Percentiles rank a stretch among this genome's conserved stretches.
Conservation (phyloP, 2,329 filamentous ascomycete species). For the Aciculosporium take region DNA sequence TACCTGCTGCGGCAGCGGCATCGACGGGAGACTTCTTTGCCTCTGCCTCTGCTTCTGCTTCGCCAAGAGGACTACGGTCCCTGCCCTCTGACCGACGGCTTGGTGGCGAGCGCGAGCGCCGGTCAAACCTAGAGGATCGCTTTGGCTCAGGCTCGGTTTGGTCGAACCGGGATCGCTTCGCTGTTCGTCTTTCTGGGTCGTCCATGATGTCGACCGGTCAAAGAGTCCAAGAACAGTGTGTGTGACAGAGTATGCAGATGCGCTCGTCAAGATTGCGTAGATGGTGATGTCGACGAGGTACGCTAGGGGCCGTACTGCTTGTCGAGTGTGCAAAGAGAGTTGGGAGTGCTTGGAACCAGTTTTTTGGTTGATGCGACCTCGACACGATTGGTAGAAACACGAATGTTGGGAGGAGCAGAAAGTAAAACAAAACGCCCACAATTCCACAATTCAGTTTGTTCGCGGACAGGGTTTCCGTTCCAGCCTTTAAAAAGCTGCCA, state of each 20-base stretch:
- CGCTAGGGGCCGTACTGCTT: background rate
- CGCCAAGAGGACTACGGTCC: slow-evolving; percentile 63
- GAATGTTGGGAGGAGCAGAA: too few relatives aligned
- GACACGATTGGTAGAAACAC: background rate
- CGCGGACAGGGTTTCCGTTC: background rate
- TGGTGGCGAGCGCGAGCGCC: slow-evolving; percentile 75
- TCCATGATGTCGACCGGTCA: slow-evolving; percentile 38
- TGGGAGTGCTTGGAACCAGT: background rate
- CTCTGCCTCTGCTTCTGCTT: slow-evolving; percentile 26
- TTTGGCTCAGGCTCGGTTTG: slow-evolving; percentile 74
- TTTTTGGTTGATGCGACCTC: background rate
- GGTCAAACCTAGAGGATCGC: slow-evolving; percentile 70
- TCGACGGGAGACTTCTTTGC: slow-evolving; percentile 41
- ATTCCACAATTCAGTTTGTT: background rate
- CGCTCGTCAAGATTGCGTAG: background rate
- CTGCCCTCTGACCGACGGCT: slow-evolving; percentile 54
- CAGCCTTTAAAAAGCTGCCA: too few relatives aligned
- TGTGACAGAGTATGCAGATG: background rate
- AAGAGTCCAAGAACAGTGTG: background rate
- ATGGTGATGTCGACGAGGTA: background rate
- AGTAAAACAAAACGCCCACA: too few relatives aligned
- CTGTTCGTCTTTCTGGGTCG: slow-evolving; percentile 56
- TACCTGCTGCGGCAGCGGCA: slow-evolving; percentile 67
- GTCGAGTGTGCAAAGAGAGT: too few relatives aligned
- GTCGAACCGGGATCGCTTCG: slow-evolving; percentile 87